Evolutionary conservation across 306 rosid species (phyloP).

Genomic region (Benincasa hispida): DNA sequence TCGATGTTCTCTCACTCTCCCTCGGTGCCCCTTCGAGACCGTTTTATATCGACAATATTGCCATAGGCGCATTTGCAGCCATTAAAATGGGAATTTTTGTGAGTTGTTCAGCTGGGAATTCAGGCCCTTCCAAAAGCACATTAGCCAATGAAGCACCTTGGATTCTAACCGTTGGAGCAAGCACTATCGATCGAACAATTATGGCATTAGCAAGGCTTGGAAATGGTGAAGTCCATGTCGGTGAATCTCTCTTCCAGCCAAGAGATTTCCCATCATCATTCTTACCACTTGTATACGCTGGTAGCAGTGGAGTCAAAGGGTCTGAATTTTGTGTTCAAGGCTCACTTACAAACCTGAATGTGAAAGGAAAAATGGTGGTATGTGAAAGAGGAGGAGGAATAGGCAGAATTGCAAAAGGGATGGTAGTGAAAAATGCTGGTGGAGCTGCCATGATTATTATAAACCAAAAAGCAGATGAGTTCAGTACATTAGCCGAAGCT

Average conservation of each 20-base stretch:
- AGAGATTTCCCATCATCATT: not conserved
- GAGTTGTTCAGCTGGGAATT: slow-evolving; percentile 54
- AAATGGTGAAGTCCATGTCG: not conserved
- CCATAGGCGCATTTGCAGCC: slow-evolving; percentile 58
- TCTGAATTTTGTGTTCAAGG: not conserved
- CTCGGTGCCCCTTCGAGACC: slow-evolving; percentile 28
- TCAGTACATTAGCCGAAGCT: slow-evolving; percentile 4
- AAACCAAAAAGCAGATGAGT: not conserved
- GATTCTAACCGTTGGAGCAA: slow-evolving; percentile 39
- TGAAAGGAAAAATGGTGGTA: not conserved
- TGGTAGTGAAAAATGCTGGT: not conserved
- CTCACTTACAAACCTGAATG: not conserved
- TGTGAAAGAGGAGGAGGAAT: slow-evolving; percentile 7
- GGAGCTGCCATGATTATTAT: slow-evolving; percentile 6
- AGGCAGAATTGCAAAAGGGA: not conserved
- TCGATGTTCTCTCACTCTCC: slow-evolving; percentile 63
- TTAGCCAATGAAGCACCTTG: slow-evolving; percentile 56
- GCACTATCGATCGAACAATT: slow-evolving; percentile 38
- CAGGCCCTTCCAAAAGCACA: slow-evolving; percentile 31
- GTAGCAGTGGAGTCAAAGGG: not conserved
- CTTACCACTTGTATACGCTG: slow-evolving; percentile 6
- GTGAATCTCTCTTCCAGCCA: slow-evolving; percentile 7
- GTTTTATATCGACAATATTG: slow-evolving; percentile 32
- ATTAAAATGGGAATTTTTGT: slow-evolving; percentile 57
- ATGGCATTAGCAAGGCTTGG: slow-evolving; percentile 33